Evolutionary conservation across 306 rosid species (phyloP), one percentile per base, ranked within the genome.

Genomic region (Citrullus mucosospermus): DNA sequence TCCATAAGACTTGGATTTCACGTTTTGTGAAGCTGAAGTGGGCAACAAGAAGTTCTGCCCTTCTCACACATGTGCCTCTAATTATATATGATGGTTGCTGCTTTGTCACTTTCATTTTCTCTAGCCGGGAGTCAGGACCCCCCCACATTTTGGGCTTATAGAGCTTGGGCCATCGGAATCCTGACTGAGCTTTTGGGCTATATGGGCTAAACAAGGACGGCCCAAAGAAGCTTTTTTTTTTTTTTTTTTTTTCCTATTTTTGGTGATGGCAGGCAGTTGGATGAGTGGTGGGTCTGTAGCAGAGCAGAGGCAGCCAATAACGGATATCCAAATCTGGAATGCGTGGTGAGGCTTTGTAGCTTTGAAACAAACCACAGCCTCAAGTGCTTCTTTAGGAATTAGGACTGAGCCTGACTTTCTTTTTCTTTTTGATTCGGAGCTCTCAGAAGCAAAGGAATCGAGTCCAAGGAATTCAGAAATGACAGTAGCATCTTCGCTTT

Each of bases 401-500:
- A 8, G 38, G 38, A 77, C 41, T 77, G 56, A 43, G 57, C 12
- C n/a, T 20, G 38, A 22, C 80, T 76, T 56, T 5, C 61, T 56
- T 51, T 50, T 65, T 39, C 77, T 25, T 38, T 34, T 18, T 34
- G 18, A 8, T 34, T 34, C 77, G 30, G 32, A 63, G 65, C 28
- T 59, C 65, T 16, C 32, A 13, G 57, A 41, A 70, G 50, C 54
- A 51, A 71, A 46, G 56, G 58, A 36, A 44, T 50, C n/a, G 71
- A 81, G 28, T 43, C 17, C 38, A 78, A 54, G 54, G 20, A 25
- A 65, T 66, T 25, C 56, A 81, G 86, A 88, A 76, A 95, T 95
- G 99, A 80, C 90, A 81, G 1, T 75, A 48, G 83, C 93, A 78
- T 84, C 90, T 61, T 80, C 91, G 56, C 78, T 89, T 16, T 84